Conservation (phyloP, 352 stramenopile genomes). For the Halophytophthora polymorphica region DNA sequence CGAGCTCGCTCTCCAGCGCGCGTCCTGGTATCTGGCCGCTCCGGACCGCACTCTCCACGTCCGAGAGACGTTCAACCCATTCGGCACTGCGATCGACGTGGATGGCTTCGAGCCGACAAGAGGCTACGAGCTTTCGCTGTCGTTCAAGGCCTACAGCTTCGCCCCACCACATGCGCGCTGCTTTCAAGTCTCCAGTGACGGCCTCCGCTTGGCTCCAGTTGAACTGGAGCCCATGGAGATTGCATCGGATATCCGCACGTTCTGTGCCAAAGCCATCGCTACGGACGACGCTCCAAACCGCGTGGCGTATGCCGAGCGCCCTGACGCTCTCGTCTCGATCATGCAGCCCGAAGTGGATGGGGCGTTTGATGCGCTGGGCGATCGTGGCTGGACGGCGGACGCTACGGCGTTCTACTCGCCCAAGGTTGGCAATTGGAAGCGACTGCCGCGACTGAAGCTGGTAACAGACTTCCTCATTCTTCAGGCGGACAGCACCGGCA, state of each 20-base stretch:
- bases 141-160: slow-evolving; percentile 37
- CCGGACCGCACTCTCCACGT: slow-evolving; percentile 30
- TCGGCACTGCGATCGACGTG: slow-evolving; percentile 25
- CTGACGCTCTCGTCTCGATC: slow-evolving; percentile 10
- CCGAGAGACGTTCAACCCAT: slow-evolving; percentile 31
- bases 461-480: slow-evolving; percentile 35
- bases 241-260: slow-evolving; percentile 11
- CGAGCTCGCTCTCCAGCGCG: slow-evolving; percentile 16
- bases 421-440: slow-evolving; percentile 23
- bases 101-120: slow-evolving; percentile 3
- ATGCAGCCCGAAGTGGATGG: slow-evolving; percentile 27
- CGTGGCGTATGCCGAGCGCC: slow-evolving; percentile 35
- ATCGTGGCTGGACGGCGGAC: slow-evolving; percentile 29
- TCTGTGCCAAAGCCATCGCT: slow-evolving; percentile 30
- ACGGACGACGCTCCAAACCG: slow-evolving; percentile 31
- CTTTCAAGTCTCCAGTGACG: slow-evolving; percentile 17
- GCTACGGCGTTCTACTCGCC: slow-evolving; percentile 16
- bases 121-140: slow-evolving; percentile 23
- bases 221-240: slow-evolving; percentile 2
- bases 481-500: slow-evolving; percentile 19
- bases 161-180: slow-evolving; percentile 29
- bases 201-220: slow-evolving; percentile 9
- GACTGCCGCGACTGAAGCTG: slow-evolving; percentile 23
- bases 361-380: slow-evolving; percentile 26
- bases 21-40: slow-evolving; percentile 26